Conservation (phyloP, 495 filamentous ascomycete species). For the Xylaria telfairii region DNA sequence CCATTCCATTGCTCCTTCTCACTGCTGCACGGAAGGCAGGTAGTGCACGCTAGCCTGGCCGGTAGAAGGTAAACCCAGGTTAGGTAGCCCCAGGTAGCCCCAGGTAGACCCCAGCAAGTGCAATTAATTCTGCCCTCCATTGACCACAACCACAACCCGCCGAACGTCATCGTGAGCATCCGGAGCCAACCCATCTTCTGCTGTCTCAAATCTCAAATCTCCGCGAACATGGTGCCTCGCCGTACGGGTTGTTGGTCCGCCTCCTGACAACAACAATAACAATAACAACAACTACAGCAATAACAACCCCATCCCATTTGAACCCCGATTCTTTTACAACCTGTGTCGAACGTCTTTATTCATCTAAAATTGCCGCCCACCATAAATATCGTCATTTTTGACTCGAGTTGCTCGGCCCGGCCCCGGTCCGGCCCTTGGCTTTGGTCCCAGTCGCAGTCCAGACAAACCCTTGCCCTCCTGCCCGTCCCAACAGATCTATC, state of each 20-base stretch:
- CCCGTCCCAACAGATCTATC: not conserved
- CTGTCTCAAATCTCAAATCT: too few species aligned
- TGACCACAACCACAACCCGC: constrained; percentile 12
- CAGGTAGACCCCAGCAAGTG: not conserved
- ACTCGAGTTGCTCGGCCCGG: not conserved
- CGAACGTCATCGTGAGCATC: constrained; percentile 26
- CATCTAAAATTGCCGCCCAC: not conserved
- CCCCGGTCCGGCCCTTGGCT: not conserved
- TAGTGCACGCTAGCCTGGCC: not conserved
- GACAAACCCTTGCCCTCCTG: not conserved
- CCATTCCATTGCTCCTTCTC: too few species aligned
- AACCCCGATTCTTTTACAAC: not conserved
- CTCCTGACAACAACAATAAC: constrained; percentile 17
- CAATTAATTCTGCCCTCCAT: constrained; percentile 19
- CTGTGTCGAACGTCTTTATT: not conserved
- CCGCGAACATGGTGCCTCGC: constrained; percentile 13
- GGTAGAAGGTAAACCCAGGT: not conserved
- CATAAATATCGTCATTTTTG: not conserved
- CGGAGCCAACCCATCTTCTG: not conserved
- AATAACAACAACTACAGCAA: too few species aligned
- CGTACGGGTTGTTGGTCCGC: not conserved
- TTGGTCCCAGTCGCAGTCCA: not conserved
- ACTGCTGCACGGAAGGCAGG: not conserved
- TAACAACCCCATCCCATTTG: too few species aligned
- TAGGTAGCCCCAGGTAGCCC: not conserved